Evolutionary conservation across 257 asterid genomes (phyloP).

Genomic region (Plantago ovata): DNA sequence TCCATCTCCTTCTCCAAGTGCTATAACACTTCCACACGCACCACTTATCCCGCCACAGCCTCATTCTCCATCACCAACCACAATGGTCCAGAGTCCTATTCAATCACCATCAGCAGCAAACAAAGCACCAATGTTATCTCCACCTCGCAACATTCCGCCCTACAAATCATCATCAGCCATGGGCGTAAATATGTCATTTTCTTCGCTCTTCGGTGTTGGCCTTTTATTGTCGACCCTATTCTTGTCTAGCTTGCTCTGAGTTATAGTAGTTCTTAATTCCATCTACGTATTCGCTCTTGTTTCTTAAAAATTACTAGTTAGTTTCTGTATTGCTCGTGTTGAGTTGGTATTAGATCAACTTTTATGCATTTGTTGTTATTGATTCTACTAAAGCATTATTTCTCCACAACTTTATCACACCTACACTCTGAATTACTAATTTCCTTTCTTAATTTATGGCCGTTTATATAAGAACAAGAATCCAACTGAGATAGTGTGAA

Average conservation of each 20-base stretch:
- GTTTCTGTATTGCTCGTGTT: not conserved
- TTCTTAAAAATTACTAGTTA: not conserved
- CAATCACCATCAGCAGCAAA: not conserved
- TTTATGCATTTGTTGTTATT: constrained; percentile 5
- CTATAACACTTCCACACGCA: not conserved
- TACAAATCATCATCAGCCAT: constrained; percentile 23
- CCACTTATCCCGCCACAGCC: not conserved
- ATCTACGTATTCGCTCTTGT: constrained; percentile 1
- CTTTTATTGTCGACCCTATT: constrained; percentile 15
- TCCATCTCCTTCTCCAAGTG: not conserved
- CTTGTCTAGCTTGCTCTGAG: not conserved
- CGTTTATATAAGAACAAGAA: no score
- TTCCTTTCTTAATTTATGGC: no score
- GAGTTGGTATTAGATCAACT: not conserved
- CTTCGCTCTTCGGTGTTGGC: constrained; percentile 14
- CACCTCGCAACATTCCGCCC: not conserved
- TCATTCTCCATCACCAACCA: not conserved
- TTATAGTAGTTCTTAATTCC: not conserved
- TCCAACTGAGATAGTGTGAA: no score
- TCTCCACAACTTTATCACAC: no score
- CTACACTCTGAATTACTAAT: no score
- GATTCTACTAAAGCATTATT: not conserved
- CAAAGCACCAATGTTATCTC: not conserved
- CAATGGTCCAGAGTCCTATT: not conserved
- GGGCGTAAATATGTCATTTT: constrained; percentile 5